Evolutionary conservation across 1,284 basidiomycete genomes (phyloP).

Genomic region (Ustilago shanxiensis): DNA sequence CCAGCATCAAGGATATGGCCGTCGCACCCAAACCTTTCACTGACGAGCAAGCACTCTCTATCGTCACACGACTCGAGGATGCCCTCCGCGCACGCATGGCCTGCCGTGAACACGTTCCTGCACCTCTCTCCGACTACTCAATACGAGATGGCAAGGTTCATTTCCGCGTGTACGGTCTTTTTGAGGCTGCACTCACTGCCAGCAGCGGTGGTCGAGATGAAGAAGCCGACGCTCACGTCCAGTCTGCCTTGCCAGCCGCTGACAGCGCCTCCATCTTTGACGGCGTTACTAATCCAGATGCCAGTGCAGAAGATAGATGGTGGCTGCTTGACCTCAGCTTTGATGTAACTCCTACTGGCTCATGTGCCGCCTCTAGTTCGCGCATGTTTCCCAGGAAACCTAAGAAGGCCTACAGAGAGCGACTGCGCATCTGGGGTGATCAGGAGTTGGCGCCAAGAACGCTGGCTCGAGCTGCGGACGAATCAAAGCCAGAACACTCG

Average conservation of each 20-base stretch:
- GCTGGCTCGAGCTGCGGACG: constrained; percentile 7
- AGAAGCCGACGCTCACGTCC: constrained; percentile 6
- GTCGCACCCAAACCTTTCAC: constrained; percentile 78
- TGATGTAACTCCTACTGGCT: constrained; percentile 52
- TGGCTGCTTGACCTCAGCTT: constrained; percentile 65
- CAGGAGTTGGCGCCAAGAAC: constrained; percentile 49
- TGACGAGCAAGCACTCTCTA: constrained; percentile 77
- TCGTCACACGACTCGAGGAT: constrained; percentile 80
- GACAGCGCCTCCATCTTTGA: constrained; percentile 72
- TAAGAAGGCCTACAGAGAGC: constrained; percentile 49
- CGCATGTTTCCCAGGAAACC: constrained; percentile 52
- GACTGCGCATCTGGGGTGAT: constrained; percentile 53
- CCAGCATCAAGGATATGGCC: constrained; percentile 78
- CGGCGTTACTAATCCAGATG: neutral
- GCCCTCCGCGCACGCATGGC: constrained; percentile 80
- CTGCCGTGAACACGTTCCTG: constrained; percentile 66
- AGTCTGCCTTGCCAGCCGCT: constrained; percentile 68
- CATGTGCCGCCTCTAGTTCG: constrained; percentile 29
- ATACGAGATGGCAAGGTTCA: constrained; percentile 84
- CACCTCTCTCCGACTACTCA: constrained; percentile 74
- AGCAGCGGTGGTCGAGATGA: constrained; percentile 34
- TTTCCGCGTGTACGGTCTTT: constrained; percentile 81
- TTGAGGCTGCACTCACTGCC: constrained; percentile 74
- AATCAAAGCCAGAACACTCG: constrained; percentile 12
- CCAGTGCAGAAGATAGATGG: constrained; percentile 66